These are phyloP conservation scores for Lithospermum erythrorhizon DNA, from an alignment of 257 asterid species.

Conservation along the genomic window DNA sequence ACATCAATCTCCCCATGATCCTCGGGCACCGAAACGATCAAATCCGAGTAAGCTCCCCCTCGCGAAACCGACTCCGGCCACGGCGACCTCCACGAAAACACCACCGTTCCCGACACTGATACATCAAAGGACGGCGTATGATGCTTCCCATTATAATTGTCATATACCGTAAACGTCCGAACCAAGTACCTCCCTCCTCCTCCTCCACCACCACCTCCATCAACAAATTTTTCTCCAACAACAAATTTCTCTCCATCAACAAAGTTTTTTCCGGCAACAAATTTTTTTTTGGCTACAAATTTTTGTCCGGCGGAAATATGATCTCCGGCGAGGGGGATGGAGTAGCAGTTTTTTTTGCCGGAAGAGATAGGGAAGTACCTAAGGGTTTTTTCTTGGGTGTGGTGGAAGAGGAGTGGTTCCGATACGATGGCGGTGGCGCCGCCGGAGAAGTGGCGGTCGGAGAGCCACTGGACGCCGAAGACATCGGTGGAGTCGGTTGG, in stretches of 20 bases:
- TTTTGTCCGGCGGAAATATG: too few relatives aligned
- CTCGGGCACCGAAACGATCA: constrained; percentile 43
- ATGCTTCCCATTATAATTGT: constrained; percentile 68
- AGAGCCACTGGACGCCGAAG: constrained; percentile 60
- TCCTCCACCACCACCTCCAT: too few relatives aligned
- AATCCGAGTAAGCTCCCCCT: constrained; percentile 85
- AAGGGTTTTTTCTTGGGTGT: constrained; percentile 77
- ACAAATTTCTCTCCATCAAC: too few relatives aligned
- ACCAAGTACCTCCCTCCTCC: constrained; percentile 30
- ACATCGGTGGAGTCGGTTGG: constrained; percentile 55
- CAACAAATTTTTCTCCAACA: too few relatives aligned
- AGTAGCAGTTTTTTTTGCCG: constrained; percentile 86
- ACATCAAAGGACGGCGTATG: constrained; percentile 91
- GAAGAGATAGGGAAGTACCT: constrained; percentile 74
- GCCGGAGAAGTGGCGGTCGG: constrained; percentile 76
- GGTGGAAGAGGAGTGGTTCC: constrained; percentile 72
- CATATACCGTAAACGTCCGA: constrained; percentile 81
- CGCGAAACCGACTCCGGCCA: constrained; percentile 59
- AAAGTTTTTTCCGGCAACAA: too few relatives aligned
- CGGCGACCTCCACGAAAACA: constrained; percentile 81
- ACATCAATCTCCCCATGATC: constrained; percentile 29
- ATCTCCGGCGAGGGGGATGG: constrained; percentile 26
- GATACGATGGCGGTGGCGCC: constrained; percentile 67
- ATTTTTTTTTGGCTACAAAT: too few relatives aligned
- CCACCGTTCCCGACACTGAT: constrained; percentile 78